A percentile compares a stretch with the other conserved stretches of the same genome.
Evolutionary conservation across 78 protist genomes (phyloP).

Genomic region (Cyanophora paradoxa): DNA sequence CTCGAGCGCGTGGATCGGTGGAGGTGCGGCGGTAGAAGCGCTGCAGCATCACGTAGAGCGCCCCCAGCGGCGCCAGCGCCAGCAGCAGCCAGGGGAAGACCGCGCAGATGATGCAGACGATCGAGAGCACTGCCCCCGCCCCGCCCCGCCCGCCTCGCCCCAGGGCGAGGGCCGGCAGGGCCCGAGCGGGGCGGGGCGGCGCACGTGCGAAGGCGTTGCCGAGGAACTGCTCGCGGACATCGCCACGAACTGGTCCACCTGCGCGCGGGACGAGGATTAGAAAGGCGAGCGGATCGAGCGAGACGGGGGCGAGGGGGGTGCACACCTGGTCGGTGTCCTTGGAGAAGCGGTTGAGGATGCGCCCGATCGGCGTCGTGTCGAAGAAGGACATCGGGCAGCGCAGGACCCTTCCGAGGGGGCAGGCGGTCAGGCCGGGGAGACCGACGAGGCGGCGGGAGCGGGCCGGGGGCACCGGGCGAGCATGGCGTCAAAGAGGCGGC

Average conservation of each 20-base stretch:
- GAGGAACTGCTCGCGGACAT: too few species aligned
- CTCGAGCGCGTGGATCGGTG: slow-evolving; percentile 51
- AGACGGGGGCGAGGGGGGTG: slow-evolving; percentile 4
- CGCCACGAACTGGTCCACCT: too few species aligned
- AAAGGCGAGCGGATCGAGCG: not conserved
- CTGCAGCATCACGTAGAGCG: slow-evolving; percentile 58
- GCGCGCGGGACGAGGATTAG: too few species aligned
- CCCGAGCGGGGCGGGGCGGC: too few species aligned
- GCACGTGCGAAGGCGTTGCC: too few species aligned
- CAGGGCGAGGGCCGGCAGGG: not conserved
- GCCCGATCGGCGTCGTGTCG: slow-evolving; percentile 95
- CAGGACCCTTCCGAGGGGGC: slow-evolving; percentile 7
- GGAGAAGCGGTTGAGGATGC: slow-evolving; percentile 92
- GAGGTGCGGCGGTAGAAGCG: slow-evolving; percentile 49
- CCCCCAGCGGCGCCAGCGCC: slow-evolving; percentile 42
- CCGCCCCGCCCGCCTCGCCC: too few species aligned
- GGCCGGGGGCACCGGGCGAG: too few species aligned
- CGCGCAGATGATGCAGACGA: not conserved
- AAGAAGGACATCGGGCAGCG: slow-evolving; percentile 66
- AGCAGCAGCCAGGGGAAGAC: slow-evolving; percentile 44
- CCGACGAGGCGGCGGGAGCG: too few species aligned
- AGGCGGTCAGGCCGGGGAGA: too few species aligned
- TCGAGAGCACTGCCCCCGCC: too few species aligned
- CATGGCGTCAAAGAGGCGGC: too few species aligned
- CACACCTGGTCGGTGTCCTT: slow-evolving; percentile 24